Percentiles rank a stretch among this genome's conserved stretches.
Evolutionary conservation across 495 filamentous ascomycete genomes (phyloP).

Genomic region (Hypoxylon fuscum): DNA sequence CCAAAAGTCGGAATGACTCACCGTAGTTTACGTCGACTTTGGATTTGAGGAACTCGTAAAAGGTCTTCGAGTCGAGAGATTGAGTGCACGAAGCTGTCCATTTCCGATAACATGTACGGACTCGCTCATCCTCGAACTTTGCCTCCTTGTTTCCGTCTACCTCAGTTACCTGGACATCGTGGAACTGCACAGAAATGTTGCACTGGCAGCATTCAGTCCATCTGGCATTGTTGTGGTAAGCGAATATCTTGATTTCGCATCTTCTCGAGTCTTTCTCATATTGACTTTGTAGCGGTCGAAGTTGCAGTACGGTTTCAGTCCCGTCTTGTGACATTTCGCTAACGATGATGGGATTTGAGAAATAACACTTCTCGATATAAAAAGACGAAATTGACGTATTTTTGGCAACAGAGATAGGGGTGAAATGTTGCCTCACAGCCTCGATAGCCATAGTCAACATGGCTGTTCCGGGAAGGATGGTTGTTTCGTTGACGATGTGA

Average conservation of each 20-base stretch:
- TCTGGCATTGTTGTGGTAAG: conserved; percentile 6
- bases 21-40: no score
- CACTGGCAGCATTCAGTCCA: conserved; percentile 39
- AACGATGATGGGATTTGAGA: conserved; percentile 32
- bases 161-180: no score
- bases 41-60: background rate
- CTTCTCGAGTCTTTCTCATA: conserved; percentile 20
- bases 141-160: no score
- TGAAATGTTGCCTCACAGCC: no score
- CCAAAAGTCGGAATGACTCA: conserved; percentile 20
- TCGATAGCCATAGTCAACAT: background rate
- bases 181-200: conserved; percentile 20
- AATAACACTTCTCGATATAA: conserved; percentile 41
- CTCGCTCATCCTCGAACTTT: no score
- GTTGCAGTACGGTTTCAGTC: conserved; percentile 34
- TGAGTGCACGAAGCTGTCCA: no score
- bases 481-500: no score
- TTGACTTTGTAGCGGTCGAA: conserved; percentile 25
- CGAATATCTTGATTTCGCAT: conserved; percentile 35
- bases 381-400: no score
- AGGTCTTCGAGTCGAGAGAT: background rate
- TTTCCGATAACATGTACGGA: no score
- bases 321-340: no score
- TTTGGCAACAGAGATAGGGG: no score
- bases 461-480: no score